Base-by-base conservation (phyloP, 371 early-diverging fungal genomes). In the Zychaea mexicana region DNA sequence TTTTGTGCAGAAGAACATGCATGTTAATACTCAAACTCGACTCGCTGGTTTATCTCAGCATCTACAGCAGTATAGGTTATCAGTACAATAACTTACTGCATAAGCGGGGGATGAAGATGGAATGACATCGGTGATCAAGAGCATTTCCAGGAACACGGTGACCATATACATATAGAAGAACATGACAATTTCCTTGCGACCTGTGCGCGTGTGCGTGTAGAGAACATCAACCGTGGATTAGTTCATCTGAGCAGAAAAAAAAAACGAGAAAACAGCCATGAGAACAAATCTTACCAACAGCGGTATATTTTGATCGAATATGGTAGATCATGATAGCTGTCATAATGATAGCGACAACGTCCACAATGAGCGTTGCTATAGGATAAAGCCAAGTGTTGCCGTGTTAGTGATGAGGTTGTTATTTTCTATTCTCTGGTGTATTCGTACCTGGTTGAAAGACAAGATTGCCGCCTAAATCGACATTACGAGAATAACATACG, bases 311-410 rank as follows among this genome's bases (percentile, higher is more conserved):
- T 28, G 92, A 89, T 70, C 92, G 91, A 72, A 98, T 92, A 74
- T 97, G 96, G 71, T 90, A 92, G 72, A 98, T 95, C 98, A 98
- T 98, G 74, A 96, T 96, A 30, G 88, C 83, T 9, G 97, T 92
- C 98, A 98, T 98, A 67, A 96, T 74, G 64, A 98, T 83, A 26
- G 97, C 94, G 59, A 96, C 88, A 59, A 97, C 74, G 75, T 96
- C 91, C 62, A 95, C 91, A 31, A 96, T 90, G 24, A 97, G 72
- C 36, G 93, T 90, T 9, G 94, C 91, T 90, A 68, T 31, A 26
- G 53, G 4, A 60, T 31, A 33, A 33, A 33, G 33, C 33, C 33
- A 12, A 33, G 33, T 33, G 33, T 33, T 5, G n/a, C n/a, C n/a
- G n/a, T n/a, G n/a, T n/a, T n/a, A n/a, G n/a, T n/a, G n/a, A 15